Base-by-base conservation (phyloP, 306 rosid genomes). In the Alnus rubra region DNA sequence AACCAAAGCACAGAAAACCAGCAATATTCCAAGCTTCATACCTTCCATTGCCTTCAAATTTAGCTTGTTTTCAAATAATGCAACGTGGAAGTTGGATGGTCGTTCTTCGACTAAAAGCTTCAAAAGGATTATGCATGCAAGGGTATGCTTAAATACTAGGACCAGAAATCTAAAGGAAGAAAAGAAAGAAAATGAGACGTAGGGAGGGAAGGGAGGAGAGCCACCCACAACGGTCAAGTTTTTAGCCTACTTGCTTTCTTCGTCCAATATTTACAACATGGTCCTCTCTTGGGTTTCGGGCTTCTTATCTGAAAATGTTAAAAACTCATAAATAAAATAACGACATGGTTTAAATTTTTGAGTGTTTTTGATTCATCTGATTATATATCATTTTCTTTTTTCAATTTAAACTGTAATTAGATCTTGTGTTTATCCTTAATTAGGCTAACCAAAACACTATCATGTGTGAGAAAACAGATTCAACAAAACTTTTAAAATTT, bases 131-230 rank as follows among this genome's bases (percentile, higher is more conserved):
- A 42, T 67, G 48, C 72, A 42, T 67, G 48, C 72, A 42, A 18
- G 13, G 55, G 68, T 28, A 9, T 4, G 37, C 1, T 23, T 37
- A 63, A 51, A 64, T 67, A 45, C 56, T 54, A 54, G 16, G 52
- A 23, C 5, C 37, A 56, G 14, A 44, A 4, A 15, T 53, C 75
- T 62, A 77, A 67, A 74, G 13, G 68, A 44, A 44, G 78, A 63
- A 45, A 79, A 56, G 31, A 79, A 14, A 76, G 59, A 30, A 45
- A 86, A 83, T 69, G 85, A 63, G 78, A 77, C 28, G 82, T 49
- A 33, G 74, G 49, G 89, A 80, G 83, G 74, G 64, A 80, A 80
- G 37, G 44, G 62, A 55, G 85, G 81, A 75, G 79, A 78, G 71
- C 83, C 84, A 45, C 56, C 60, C 42, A 76, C 19, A 53, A 39